Conservation (phyloP, 2,329 filamentous ascomycete genomes). For the Teratosphaeria viscida region DNA sequence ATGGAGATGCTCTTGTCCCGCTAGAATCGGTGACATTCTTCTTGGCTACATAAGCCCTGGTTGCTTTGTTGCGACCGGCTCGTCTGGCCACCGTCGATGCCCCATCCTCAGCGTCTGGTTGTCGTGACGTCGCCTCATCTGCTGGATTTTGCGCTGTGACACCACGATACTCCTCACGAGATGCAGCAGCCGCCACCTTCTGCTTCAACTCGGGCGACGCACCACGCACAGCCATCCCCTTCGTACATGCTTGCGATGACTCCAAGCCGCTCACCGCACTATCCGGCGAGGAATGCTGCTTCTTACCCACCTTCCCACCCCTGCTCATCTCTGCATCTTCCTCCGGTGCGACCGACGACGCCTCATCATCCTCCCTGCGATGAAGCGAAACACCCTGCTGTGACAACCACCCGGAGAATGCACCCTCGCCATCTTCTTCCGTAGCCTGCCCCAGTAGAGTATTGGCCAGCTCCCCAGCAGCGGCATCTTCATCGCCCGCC, state of each 20-base stretch:
- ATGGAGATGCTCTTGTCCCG: background rate
- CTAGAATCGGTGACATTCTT: background rate
- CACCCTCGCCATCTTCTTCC: constrained; percentile 16
- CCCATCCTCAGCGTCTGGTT: constrained; percentile 1
- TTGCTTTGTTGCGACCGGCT: background rate
- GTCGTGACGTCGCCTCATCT: background rate
- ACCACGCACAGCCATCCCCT: constrained; percentile 8
- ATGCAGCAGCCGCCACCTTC: constrained; percentile 4
- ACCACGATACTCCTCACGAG: background rate
- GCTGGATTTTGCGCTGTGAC: background rate
- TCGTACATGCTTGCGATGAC: background rate
- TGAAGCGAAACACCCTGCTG: constrained; percentile 22
- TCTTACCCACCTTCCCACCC: background rate
- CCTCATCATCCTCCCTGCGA: constrained; percentile 15
- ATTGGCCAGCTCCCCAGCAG: constrained; percentile 33
- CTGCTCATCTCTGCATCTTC: constrained; percentile 19
- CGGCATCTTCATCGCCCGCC: constrained; percentile 32
- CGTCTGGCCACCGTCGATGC: background rate
- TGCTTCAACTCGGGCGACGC: constrained; percentile 4
- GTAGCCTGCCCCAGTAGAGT: constrained; percentile 29
- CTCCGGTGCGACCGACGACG: constrained; percentile 10
- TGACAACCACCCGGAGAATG: constrained; percentile 23
- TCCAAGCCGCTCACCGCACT: constrained; percentile 6
- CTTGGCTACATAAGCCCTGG: background rate
- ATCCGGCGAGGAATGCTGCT: constrained; percentile 7